Percentiles rank a stretch among this genome's conserved stretches.
Evolutionary conservation across 169 alveolate species (phyloP).

Genomic region (Eimeria tenella): DNA sequence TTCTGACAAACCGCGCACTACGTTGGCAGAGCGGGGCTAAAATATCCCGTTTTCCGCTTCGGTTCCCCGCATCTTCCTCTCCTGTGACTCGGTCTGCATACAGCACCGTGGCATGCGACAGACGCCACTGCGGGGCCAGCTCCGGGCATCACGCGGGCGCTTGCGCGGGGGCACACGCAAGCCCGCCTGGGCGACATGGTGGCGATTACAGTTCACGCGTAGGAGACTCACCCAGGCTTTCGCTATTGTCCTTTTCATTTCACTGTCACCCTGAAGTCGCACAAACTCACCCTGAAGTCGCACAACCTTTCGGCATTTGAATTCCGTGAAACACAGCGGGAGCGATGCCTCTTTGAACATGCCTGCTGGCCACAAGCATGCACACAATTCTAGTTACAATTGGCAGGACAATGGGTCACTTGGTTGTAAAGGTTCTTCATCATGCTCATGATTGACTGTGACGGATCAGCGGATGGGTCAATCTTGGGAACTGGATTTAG

Average conservation of each 20-base stretch:
- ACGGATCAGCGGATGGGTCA: slow-evolving; percentile 54
- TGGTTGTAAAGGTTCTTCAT: slow-evolving; percentile 62
- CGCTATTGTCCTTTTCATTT: slow-evolving; percentile 65
- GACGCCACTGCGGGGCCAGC: not conserved
- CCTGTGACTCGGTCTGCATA: slow-evolving; percentile 73
- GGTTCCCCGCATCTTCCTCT: slow-evolving; percentile 34
- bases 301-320: too few relatives aligned
- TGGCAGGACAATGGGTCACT: not conserved
- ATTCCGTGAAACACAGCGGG: too few relatives aligned
- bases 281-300: slow-evolving; percentile 39
- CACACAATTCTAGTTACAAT: too few relatives aligned
- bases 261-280: slow-evolving; percentile 67
- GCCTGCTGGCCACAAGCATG: too few relatives aligned
- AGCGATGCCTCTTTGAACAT: too few relatives aligned
- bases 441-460: slow-evolving; percentile 69
- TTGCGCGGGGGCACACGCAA: too few relatives aligned
- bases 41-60: slow-evolving; percentile 15
- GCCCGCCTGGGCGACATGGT: not conserved
- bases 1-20: too few relatives aligned
- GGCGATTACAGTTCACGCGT: too few relatives aligned
- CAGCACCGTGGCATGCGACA: not conserved
- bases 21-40: not conserved
- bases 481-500: slow-evolving; percentile 45
- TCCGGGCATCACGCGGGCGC: too few relatives aligned
- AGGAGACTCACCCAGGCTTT: slow-evolving; percentile 40